Base-by-base conservation (phyloP, 2,329 filamentous ascomycete genomes). In the Knufia fluminis region DNA sequence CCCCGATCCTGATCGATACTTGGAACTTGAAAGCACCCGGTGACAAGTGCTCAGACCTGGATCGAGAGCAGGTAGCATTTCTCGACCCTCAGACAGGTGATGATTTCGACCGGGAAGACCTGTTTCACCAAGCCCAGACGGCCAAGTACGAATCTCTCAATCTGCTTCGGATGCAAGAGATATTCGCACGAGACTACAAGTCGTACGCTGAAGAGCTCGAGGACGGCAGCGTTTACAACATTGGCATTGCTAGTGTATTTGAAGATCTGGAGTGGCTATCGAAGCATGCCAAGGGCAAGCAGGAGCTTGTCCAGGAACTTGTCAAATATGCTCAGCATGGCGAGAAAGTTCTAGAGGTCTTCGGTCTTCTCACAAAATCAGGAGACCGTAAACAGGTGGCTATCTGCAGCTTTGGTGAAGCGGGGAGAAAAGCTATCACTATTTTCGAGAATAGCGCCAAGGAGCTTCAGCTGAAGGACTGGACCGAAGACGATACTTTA, bases 111-210 rank as follows among this genome's bases (percentile, higher is more conserved):
- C 65, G 73, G 22, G 62, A 68, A 9, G 56, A 54, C 4, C 79
- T 80, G 60, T 81, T 74, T 61, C 52, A 68, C 1, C 62, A 72
- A 47, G 70, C 82, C 28, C 66, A 72, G 22, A 57, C 67, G 17
- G 75, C 78, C 2, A 82, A 82, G 62, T 67, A 70, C 40, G 69
- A 79, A 51, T 75, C 68, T 38, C 61, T 83, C 32, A 71, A 73
- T 35, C 62, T 69, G 2, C 62, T 83, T 20, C 70, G 66, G 9
- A 59, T 80, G 52, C 62, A 71, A 2, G 79, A 82, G 57, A 73
- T 80, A 17, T 62, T 83, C 50, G 70, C 73, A 33, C 77, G 80
- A 52, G 79, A 83, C 60, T 83, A 81, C 60, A 83, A 83, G 62
- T 68, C 76, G 45, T 83, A 54, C 50, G 22, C 16, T n/a, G 48